Conservation (phyloP, 345 rosid genomes). For the Ceriops zippeliana region DNA sequence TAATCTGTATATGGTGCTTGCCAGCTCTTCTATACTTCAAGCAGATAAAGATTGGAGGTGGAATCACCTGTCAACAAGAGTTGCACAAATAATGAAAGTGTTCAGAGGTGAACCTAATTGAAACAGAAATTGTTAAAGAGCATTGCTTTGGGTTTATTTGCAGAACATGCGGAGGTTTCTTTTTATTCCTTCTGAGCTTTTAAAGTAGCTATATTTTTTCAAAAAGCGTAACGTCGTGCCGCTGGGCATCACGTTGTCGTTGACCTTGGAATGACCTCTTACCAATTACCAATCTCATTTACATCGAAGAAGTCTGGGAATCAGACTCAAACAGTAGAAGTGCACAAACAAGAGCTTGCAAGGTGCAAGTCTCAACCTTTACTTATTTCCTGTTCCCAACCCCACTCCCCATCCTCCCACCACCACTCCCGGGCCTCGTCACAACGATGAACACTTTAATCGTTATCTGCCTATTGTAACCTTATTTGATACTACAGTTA, state of each 20-base stretch:
- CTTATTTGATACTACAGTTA: too few species aligned
- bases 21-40: neutral
- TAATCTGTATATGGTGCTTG: neutral
- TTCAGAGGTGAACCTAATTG: slow-evolving; percentile 10
- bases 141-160: slow-evolving; percentile 13
- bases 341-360: too few species aligned
- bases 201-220: slow-evolving; percentile 12
- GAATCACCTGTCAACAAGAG: slow-evolving; percentile 1
- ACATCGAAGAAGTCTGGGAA: neutral
- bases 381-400: too few species aligned
- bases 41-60: slow-evolving; percentile 16
- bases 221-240: slow-evolving; percentile 13
- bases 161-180: slow-evolving; percentile 26
- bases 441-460: too few species aligned
- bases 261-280: neutral
- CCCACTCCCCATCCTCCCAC: too few species aligned
- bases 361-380: too few species aligned
- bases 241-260: slow-evolving; percentile 14
- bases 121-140: slow-evolving; percentile 5
- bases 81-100: neutral
- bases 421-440: too few species aligned
- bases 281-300: neutral
- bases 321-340: neutral
- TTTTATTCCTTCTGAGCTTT: slow-evolving; percentile 37
- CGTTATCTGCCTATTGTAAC: too few species aligned